Evolutionary conservation across 1,139 yeast genomes (phyloP), one percentile per base, ranked within the genome.

Genomic region (Magnusiomyces suaveolens): DNA sequence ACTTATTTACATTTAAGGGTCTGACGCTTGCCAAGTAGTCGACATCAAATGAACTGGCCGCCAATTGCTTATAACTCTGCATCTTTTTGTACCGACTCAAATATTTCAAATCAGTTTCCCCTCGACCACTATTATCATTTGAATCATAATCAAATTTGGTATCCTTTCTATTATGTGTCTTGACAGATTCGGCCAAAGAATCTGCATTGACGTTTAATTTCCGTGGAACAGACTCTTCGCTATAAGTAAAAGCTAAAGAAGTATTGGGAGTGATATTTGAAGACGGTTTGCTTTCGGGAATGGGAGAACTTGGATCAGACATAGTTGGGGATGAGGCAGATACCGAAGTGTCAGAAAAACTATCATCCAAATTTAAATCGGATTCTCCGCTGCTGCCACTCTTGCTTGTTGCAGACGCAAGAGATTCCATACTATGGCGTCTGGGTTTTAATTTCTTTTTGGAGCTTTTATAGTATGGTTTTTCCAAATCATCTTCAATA

Each of bases 351-450:
- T 46, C 49, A 2, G 49, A 46, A 16, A 46, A 20, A 4, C 21
- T 12, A 16, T 32, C 48, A 18, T 52, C 51, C 14, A 48, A 43
- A 20, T 24, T 41, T 12, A 18, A 16, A 26, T 52, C 54, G 16
- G 46, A 24, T 25, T 52, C 54, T 6, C 39, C 36, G n/a, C 21
- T 29, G 36, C n/a, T 2, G 3, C 33, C 39, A 25, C 51, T 41
- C 24, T 47, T 48, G 36, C 47, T 48, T 2, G 54, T 41, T 32
- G 23, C 20, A 20, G 54, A 48, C 1, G 54, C 54, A 1, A 52
- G 44, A n/a, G 54, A 52, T 21, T 47, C 51, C 48, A 52, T 2
- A 38, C 50, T 46, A 38, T 43, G 41, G 32, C 54, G 51, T 29
- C 36, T 6, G 6, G 36, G 6, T 6, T 12, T 12, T 12, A 29